Evolutionary conservation across 139 green algal species (phyloP).

Genomic region (Tetraselmis striata): DNA sequence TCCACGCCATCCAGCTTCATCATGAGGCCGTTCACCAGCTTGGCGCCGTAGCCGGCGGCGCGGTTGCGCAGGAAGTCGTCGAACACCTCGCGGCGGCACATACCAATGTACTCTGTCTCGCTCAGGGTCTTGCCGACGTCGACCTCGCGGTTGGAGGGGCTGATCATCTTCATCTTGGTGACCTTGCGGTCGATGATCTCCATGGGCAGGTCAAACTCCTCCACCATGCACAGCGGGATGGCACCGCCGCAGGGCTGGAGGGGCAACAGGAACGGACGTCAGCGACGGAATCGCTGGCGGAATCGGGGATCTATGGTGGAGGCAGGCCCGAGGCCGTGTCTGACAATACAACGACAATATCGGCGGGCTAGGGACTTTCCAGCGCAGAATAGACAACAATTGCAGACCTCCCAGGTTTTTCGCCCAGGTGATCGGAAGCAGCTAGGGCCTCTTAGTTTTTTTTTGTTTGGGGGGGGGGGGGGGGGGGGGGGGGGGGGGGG

Average conservation of each 20-base stretch:
- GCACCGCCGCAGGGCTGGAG: conserved; percentile 87
- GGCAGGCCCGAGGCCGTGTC: no score
- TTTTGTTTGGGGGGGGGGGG: no score
- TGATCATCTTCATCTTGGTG: conserved; percentile 99
- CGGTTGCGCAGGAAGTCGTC: conserved; percentile 94
- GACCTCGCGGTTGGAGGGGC: conserved; percentile 94
- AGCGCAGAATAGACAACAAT: no score
- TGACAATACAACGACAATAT: no score
- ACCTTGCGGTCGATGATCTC: conserved; percentile 95
- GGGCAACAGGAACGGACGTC: no score
- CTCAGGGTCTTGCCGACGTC: conserved; percentile 96
- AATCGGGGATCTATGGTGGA: no score
- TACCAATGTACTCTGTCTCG: conserved; percentile 98
- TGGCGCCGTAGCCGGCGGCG: conserved; percentile 75
- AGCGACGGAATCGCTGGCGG: no score
- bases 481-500: no score
- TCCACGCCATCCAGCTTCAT: conserved; percentile 71
- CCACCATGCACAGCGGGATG: conserved; percentile 98
- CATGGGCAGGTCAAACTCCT: conserved; percentile 93
- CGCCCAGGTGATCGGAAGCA: no score
- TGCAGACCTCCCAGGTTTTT: no score
- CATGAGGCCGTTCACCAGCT: conserved; percentile 93
- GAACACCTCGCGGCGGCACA: conserved; percentile 92
- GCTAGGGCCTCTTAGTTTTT: no score
- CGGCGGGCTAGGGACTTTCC: no score